Evolutionary conservation across 768 basidiomycete species (phyloP).

Genomic region (Russula ochroleuca): DNA sequence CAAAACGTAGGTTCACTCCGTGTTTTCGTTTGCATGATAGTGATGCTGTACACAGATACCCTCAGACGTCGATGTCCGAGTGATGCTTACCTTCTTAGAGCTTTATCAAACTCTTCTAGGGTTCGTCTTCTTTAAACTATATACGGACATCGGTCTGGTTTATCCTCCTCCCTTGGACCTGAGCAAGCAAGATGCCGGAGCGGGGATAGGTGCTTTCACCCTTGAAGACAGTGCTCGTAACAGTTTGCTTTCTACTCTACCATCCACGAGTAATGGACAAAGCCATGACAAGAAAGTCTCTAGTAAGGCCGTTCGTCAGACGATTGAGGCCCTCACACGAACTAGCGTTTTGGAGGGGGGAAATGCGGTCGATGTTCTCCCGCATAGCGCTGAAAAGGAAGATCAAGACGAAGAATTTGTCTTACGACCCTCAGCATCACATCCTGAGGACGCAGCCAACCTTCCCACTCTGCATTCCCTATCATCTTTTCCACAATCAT

Average conservation of each 20-base stretch:
- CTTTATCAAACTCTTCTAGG: constrained; percentile 95
- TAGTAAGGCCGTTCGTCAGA: constrained; percentile 57
- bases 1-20: constrained; percentile 60
- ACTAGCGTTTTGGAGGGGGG: constrained; percentile 34
- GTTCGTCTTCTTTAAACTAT: constrained; percentile 97
- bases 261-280: constrained; percentile 32
- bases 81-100: constrained; percentile 97
- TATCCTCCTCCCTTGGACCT: constrained; percentile 92
- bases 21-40: constrained; percentile 2
- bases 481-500: constrained; percentile 53
- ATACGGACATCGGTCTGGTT: constrained; percentile 84
- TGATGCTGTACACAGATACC: constrained; percentile 59
- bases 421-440: constrained; percentile 50
- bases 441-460: constrained; percentile 41
- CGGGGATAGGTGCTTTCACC: constrained; percentile 84
- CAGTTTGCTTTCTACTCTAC: constrained; percentile 28
- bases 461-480: constrained; percentile 70
- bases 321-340: constrained; percentile 50
- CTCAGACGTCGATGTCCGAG: constrained; percentile 91
- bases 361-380: constrained; percentile 32
- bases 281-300: constrained; percentile 45
- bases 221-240: constrained; percentile 50
- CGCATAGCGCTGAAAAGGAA: constrained; percentile 31
- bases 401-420: constrained; percentile 64
- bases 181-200: constrained; percentile 76